Evolutionary conservation across 2,329 filamentous ascomycete genomes (phyloP).

Genomic region (Cladosporium sphaerospermum): DNA sequence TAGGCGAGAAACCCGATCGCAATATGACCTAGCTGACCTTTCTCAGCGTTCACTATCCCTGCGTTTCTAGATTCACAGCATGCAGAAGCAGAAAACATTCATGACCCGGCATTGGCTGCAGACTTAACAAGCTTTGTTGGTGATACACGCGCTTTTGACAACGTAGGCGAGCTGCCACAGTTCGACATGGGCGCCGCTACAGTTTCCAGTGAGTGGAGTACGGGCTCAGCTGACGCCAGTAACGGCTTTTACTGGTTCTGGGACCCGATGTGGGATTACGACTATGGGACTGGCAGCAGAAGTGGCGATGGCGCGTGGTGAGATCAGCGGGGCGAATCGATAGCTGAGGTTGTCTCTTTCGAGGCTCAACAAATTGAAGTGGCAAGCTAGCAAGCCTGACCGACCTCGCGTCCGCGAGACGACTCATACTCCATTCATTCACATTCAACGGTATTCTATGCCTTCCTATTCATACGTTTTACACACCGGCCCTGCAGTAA

Average conservation of each 20-base stretch:
- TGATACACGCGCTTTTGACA: neutral
- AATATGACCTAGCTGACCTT: neutral
- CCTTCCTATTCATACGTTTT: no score
- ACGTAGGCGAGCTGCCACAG: neutral
- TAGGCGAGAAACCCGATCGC: neutral
- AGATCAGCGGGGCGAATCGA: no score
- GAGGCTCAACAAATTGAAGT: no score
- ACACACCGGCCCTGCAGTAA: no score
- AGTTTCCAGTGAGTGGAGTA: slow-evolving; percentile 1
- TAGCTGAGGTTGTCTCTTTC: no score
- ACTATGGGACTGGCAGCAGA: neutral
- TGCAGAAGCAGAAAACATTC: neutral
- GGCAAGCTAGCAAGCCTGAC: no score
- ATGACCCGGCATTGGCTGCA: neutral
- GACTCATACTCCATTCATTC: no score
- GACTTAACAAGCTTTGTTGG: neutral
- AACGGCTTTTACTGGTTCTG: slow-evolving; percentile 12
- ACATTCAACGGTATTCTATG: no score
- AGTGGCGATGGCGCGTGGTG: no score
- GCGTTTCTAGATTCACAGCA: neutral
- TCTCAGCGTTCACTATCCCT: neutral
- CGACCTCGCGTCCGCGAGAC: no score
- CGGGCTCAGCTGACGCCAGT: neutral
- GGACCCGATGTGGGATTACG: slow-evolving; percentile 10
- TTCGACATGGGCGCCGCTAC: neutral